Evolutionary conservation across 2,329 filamentous ascomycete species (phyloP), one percentile per base, ranked within the genome.

Genomic region (Arachnopeziza araneosa): DNA sequence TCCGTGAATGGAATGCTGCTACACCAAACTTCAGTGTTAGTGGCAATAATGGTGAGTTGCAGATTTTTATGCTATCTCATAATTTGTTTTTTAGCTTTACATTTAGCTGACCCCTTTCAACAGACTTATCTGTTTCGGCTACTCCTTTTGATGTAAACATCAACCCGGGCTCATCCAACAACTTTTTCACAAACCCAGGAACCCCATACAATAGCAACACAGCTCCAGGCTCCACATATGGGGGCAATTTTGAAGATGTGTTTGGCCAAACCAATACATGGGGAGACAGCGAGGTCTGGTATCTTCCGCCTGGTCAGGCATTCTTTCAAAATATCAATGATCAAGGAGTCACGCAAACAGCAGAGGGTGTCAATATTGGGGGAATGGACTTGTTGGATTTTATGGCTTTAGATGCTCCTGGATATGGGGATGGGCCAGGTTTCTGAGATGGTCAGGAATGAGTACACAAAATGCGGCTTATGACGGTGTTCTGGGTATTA

Each of bases 321-420:
- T 84, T 88, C 60, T 87, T 85, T 72, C 83, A 87, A 67, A 87
- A 85, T 69, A 79, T 86, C 67, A 87, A 84, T 68, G 83, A 84
- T 63, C 79, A 79, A 36, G 79, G 79, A 7, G 83, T 87, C 10
- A 83, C 83, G 51, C 87, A 87, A 82, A 87, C 84, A 2, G 83
- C 85, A 9, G 85, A 88, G 65, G 85, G 85, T 26, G 82, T 88
- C 55, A 87, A 87, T 66, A 82, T 88, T 1, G 85, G 84, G 10
- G 86, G 86, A 0, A 76, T 88, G 32, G 86, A 89, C 69, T 69
- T 89, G 66, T 78, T 89, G 17, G 86, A 89, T 68, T 87, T 85
- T 64, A 87, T 88, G 84, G 81, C 83, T 8, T 83, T 87, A 80
- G 84, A 83, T 58, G 50, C 54, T 54, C 55, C 49, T 32, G 55